Percentiles rank a stretch among this genome's conserved stretches.
phyloP scores from a whole-genome alignment of 116 monocot genomes.

The Papilionanthe hybrid region DNA sequence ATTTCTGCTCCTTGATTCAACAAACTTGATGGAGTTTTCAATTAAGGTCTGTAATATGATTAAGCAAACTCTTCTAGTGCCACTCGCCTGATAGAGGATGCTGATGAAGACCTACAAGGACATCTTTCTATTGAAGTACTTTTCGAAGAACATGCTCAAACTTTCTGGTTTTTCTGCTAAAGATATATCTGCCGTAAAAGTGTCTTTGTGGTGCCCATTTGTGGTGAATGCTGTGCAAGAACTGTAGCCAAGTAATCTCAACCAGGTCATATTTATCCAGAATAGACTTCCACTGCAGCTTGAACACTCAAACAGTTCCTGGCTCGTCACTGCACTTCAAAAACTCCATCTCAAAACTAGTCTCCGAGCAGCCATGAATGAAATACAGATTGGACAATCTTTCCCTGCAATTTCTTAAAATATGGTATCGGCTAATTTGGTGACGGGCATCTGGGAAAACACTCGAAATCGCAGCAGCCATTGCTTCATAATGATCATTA shows the following conservation, averaged over 20 bases:
- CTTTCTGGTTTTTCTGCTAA: constrained; percentile 37
- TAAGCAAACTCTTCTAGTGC: constrained; percentile 45
- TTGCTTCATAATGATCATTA: constrained; percentile 37
- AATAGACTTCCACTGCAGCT: constrained; percentile 37
- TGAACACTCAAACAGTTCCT: constrained; percentile 47
- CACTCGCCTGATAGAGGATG: constrained; percentile 41
- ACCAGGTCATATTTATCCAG: constrained; percentile 39
- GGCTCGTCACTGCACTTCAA: constrained; percentile 34
- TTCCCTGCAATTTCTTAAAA: constrained; percentile 48
- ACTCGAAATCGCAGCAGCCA: constrained; percentile 47
- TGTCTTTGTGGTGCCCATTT: constrained; percentile 47
- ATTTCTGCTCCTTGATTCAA: constrained; percentile 41
- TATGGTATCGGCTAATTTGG: constrained; percentile 33
- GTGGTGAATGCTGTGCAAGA: constrained; percentile 30
- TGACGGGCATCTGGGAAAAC: constrained; percentile 62
- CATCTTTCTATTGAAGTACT: constrained; percentile 42
- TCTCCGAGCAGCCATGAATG: constrained; percentile 21
- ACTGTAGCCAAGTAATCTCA: constrained; percentile 39
- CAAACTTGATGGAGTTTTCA: constrained; percentile 45
- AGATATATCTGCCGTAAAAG: constrained; percentile 45
- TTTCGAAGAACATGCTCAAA: constrained; percentile 36
- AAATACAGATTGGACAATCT: constrained; percentile 41
- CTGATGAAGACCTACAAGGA: constrained; percentile 30
- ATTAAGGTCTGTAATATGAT: constrained; percentile 33
- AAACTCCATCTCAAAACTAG: constrained; percentile 40